Evolutionary conservation across 257 asterid species (phyloP), one percentile per base, ranked within the genome.

Genomic region (Nicotiana noctiflora): DNA sequence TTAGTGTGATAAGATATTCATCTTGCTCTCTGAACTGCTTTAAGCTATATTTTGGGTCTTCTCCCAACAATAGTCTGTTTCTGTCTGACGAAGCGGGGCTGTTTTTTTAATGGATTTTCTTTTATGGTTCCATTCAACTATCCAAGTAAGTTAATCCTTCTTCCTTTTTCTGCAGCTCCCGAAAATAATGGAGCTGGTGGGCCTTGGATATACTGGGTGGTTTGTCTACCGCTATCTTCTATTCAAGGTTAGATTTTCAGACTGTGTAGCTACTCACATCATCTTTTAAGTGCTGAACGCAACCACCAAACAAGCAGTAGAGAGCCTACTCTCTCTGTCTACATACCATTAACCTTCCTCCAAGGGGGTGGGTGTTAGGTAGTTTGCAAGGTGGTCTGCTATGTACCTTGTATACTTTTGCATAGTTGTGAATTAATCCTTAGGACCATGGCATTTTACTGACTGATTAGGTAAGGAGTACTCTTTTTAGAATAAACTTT

Each of bases 161-260:
- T 17, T 27, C 77, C 34, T 77, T 46, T 57, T 72, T 52, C 61
- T 75, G 72, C 95, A 96, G 99, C 97, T 96, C 51, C 98, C 99
- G 14, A 96, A 96, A 92, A 85, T 96, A 83, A 81, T 96, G 98
- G 99, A 96, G 91, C 82, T 94, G 87, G 95, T 96, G 46, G 98
- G 98, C 51, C 98, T 96, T 25, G 98, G 99, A 83, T 96, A 96
- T 91, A 87, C 98, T 0, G 99, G 98, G 68, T 96, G 99, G 99
- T 96, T 96, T 80, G 99, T 94, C 70, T 96, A 96, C 87, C 98
- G 98, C 31, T 96, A 96, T 88, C 97, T 96, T 80, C 98, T 96
- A 81, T 96, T 94, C 97, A 94, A 96, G 99, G 99, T 95, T 78
- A 18, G 82, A 13, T 55, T 84, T 9, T 23, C 12, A 1, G 55